A percentile compares a stretch with the other conserved stretches of the same genome.
These are phyloP conservation scores for Micractinium sp. DNA, from an alignment of 139 green algal genomes.

Conservation along the genomic window DNA sequence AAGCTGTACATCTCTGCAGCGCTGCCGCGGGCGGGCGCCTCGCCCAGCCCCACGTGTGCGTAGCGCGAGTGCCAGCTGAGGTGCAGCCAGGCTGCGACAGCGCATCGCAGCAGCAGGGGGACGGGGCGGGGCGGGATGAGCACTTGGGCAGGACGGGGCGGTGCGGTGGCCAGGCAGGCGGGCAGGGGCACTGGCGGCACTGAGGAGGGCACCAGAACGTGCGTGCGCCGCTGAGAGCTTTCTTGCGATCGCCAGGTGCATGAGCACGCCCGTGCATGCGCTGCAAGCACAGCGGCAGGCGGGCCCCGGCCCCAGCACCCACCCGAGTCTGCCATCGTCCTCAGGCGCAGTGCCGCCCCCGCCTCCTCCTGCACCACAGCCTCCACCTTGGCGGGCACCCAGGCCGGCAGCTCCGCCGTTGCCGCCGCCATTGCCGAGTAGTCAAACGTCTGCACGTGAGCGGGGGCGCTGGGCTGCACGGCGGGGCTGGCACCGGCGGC, in stretches of 20 bases:
- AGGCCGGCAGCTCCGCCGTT: slow-evolving; percentile 56
- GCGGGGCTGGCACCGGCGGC: neutral
- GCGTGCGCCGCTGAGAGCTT: neutral
- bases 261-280: neutral
- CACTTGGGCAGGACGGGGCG: too few species aligned
- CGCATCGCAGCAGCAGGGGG: slow-evolving; percentile 52
- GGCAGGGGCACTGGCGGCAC: neutral
- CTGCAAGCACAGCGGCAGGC: neutral
- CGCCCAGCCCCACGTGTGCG: slow-evolving; percentile 49
- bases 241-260: too few species aligned
- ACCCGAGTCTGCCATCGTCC: slow-evolving; percentile 10
- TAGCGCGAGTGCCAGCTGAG: slow-evolving; percentile 76
- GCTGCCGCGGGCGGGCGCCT: slow-evolving; percentile 36
- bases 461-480: neutral
- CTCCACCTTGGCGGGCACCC: slow-evolving; percentile 72
- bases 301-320: neutral
- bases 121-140: too few species aligned
- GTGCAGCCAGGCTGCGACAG: slow-evolving; percentile 72
- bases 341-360: slow-evolving; percentile 1
- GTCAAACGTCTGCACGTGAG: slow-evolving; percentile 51
- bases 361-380: slow-evolving; percentile 20
- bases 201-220: neutral
- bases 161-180: neutral
- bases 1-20: slow-evolving; percentile 57
- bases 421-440: slow-evolving; percentile 70